Evolutionary conservation across 179 eudicot species (phyloP), one percentile per base, ranked within the genome.

Genomic region (Silene noctiflora): DNA sequence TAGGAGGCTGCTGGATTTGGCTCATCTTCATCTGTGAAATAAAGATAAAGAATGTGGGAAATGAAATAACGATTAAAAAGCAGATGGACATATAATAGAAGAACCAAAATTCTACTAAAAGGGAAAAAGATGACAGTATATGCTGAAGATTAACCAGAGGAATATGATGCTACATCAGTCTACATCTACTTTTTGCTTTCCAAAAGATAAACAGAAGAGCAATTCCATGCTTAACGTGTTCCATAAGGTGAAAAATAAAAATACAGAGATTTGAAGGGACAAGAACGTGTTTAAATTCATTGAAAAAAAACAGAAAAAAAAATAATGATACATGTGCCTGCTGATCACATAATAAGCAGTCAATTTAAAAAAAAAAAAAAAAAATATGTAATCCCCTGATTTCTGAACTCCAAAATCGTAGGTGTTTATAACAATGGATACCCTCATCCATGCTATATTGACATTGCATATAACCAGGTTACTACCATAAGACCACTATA

Each of bases 1-100:
- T 87, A 77, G 98, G 85, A 67, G 94, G 84, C 79, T 94, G 98
- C 59, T 88, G 98, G 86, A 91, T 88, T 77, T 94, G 98, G 73
- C 86, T 78, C 87, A 91, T 87, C 87, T 92, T 94, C 90, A 89
- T 88, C 98, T 94, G 88, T 77, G 59, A 66, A 68, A 81, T 42
- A 77, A 46, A 68, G 21, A 68, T 12, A 46, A 48, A 80, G 63
- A 48, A 76, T 4, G 39, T 65, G 63, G 42, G 22, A 44, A 46
- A 71, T 42, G 29, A 75, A 19, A 14, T 42, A 71, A 16, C 20
- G 8, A 48, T 69, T 44, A 42, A 31, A 35, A 13, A 9, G 31
- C 83, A 56, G 20, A 25, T 46, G 55, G 58, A 76, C 65, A 67
- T 46, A 67, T 7, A 27, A 25, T n/a, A 44, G 69, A 48, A 59